Percentiles rank a stretch among this genome's conserved stretches.
phyloP scores from a whole-genome alignment of 2,329 filamentous ascomycete genomes.

The Colletotrichum simmondsii region DNA sequence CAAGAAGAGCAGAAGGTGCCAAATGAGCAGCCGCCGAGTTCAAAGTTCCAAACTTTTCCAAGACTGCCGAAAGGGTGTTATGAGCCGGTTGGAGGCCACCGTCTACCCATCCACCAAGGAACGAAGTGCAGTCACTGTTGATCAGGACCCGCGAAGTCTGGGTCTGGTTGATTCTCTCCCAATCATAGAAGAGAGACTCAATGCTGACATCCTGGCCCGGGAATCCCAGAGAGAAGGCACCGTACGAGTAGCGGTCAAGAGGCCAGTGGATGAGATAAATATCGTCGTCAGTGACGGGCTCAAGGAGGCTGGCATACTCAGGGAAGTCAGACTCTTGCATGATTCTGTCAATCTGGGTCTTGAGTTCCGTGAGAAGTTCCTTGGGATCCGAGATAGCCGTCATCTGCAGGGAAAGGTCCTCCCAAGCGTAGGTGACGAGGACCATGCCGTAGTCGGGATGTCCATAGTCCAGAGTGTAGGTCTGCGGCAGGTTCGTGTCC shows the following conservation, averaged over 20 bases:
- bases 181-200: constrained; percentile 17
- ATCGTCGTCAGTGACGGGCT: constrained; percentile 10
- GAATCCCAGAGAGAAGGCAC: constrained; percentile 9
- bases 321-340: neutral
- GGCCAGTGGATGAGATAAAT: constrained; percentile 13
- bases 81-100: constrained; percentile 9
- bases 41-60: constrained; percentile 3
- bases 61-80: constrained; percentile 13
- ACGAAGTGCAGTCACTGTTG: constrained; percentile 16
- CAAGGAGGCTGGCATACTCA: neutral
- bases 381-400: neutral
- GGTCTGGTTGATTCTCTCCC: neutral
- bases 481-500: neutral
- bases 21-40: neutral
- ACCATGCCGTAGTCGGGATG: constrained; percentile 2
- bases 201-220: constrained; percentile 8
- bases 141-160: constrained; percentile 1
- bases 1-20: neutral
- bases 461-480: neutral
- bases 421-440: neutral
- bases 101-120: constrained; percentile 17
- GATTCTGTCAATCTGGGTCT: neutral
- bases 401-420: neutral
- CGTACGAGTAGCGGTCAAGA: constrained; percentile 14
- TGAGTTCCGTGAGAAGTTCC: constrained; percentile 1